Conservation (phyloP, 139 green algal genomes). For the Diplosphaera chodatii region DNA sequence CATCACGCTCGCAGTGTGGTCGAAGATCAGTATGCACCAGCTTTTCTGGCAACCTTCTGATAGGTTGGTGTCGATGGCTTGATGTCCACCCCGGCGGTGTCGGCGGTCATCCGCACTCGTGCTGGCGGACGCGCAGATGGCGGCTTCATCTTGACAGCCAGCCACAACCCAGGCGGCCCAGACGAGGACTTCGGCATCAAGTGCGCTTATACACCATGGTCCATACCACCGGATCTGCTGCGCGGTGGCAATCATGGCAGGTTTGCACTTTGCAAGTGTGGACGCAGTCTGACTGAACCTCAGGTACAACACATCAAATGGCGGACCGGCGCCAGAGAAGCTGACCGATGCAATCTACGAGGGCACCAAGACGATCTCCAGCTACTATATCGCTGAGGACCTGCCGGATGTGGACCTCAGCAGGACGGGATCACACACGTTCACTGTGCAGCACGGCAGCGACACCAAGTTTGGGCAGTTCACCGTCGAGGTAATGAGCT, state of each 20-base stretch:
- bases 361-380: conserved; percentile 66
- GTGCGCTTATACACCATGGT: too few species aligned
- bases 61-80: conserved; percentile 50
- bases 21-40: too few species aligned
- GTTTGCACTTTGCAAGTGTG: too few species aligned
- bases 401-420: conserved; percentile 78
- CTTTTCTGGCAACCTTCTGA: too few species aligned
- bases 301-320: conserved; percentile 83
- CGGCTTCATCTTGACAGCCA: conserved; percentile 90
- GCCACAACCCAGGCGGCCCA: conserved; percentile 89
- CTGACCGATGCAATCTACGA: conserved; percentile 92
- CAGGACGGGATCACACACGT: conserved; percentile 44
- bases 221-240: too few species aligned
- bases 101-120: conserved; percentile 77
- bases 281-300: too few species aligned
- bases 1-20: too few species aligned
- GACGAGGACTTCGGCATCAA: conserved; percentile 96
- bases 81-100: conserved; percentile 85
- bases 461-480: conserved; percentile 70
- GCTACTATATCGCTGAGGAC: conserved; percentile 66
- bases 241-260: too few species aligned
- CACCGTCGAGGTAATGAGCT: conserved; percentile 89
- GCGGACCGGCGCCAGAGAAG: conserved; percentile 84
- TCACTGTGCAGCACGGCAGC: conserved; percentile 14
- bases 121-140: conserved; percentile 61